These are phyloP conservation scores for Phanerodontia chrysosporium DNA, from an alignment of 768 basidiomycete genomes.

Conservation along the genomic window DNA sequence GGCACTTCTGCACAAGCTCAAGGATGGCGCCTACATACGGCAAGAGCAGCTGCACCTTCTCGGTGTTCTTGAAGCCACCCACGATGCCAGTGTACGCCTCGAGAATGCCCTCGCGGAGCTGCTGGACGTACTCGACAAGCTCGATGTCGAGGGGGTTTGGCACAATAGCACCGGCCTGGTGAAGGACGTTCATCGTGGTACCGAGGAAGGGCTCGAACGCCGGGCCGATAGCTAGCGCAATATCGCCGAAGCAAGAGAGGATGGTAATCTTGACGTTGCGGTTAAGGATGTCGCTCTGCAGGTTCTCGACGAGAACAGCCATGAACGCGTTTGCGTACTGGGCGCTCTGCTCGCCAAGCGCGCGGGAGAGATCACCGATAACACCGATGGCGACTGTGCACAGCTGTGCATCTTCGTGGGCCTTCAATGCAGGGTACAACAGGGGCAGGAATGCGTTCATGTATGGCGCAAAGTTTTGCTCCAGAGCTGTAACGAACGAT, in stretches of 20 bases:
- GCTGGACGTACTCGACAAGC: constrained; percentile 86
- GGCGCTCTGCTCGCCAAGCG: constrained; percentile 77
- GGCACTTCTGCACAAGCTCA: constrained; percentile 73
- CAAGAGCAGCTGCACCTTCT: constrained; percentile 60
- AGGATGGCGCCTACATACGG: constrained; percentile 72
- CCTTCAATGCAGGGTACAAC: constrained; percentile 84
- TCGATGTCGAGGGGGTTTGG: constrained; percentile 89
- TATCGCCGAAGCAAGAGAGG: constrained; percentile 92
- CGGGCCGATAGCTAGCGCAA: constrained; percentile 86
- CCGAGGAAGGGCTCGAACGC: constrained; percentile 86
- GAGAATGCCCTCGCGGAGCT: constrained; percentile 89
- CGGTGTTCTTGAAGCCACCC: constrained; percentile 81
- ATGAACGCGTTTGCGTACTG: constrained; percentile 89
- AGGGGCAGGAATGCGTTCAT: constrained; percentile 81
- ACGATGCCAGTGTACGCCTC: constrained; percentile 97
- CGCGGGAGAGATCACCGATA: constrained; percentile 94
- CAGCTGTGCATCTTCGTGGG: constrained; percentile 92
- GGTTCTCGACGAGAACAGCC: constrained; percentile 85
- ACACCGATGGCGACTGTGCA: constrained; percentile 95
- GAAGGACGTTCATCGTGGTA: constrained; percentile 86
- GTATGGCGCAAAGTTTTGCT: constrained; percentile 75
- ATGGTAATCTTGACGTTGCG: constrained; percentile 97
- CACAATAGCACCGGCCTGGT: constrained; percentile 84
- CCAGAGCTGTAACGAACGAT: constrained; percentile 50
- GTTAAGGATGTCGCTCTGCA: constrained; percentile 86